Conservation (phyloP, 2,329 filamentous ascomycete species). For the Penicillium sclerotiorum region DNA sequence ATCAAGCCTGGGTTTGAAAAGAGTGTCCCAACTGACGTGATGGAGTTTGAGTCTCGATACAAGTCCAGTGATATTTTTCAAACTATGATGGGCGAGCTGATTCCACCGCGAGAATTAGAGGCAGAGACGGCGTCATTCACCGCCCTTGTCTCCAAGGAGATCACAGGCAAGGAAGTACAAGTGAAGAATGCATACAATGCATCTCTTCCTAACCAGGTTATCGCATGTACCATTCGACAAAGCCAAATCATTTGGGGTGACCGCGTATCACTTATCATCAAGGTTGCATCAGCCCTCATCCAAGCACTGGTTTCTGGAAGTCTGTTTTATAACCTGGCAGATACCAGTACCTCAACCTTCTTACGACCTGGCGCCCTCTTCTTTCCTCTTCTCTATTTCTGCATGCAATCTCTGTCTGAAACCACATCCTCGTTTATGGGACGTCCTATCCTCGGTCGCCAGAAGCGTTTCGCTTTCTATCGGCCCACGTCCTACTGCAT, state of each 20-base stretch:
- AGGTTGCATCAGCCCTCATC: conserved; percentile 51
- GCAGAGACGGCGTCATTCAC: no score
- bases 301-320: no score
- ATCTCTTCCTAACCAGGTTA: not conserved
- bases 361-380: conserved; percentile 78
- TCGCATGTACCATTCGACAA: not conserved
- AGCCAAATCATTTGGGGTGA: not conserved
- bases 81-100: not conserved
- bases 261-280: conserved; percentile 57
- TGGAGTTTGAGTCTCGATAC: conserved; percentile 59
- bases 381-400: conserved; percentile 83
- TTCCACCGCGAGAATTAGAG: not conserved
- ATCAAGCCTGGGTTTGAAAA: conserved; percentile 60
- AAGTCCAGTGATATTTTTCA: not conserved
- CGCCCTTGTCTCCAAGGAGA: not conserved
- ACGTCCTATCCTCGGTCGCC: conserved; percentile 90
- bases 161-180: no score
- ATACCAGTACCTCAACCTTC: conserved; percentile 71
- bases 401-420: conserved; percentile 56
- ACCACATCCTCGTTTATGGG: conserved; percentile 85
- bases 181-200: no score
- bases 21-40: conserved; percentile 64
- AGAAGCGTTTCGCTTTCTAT: conserved; percentile 83
- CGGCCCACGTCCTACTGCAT: conserved; percentile 88
- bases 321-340: conserved; percentile 74